Percentiles rank a stretch among this genome's conserved stretches.
Conservation (phyloP, 495 filamentous ascomycete genomes). For the Xylaria longipes region DNA sequence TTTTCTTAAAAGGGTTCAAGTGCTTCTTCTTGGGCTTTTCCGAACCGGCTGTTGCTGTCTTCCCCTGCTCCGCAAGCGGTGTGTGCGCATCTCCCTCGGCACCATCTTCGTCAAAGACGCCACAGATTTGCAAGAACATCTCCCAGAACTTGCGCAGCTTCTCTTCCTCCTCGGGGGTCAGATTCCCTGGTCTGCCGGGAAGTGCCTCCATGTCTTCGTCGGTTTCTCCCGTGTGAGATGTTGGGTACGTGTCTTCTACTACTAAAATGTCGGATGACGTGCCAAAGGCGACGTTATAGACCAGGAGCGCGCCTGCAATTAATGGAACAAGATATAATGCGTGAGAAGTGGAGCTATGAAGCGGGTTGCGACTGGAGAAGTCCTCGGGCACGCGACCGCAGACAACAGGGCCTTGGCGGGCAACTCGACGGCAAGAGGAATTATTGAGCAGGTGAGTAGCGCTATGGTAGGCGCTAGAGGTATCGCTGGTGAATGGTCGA, state of each 20-base stretch:
- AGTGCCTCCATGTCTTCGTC: slow-evolving; percentile 51
- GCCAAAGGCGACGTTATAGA: slow-evolving; percentile 14
- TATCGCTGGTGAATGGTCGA: slow-evolving; percentile 6
- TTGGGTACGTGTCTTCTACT: background rate
- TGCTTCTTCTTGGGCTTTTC: slow-evolving; percentile 73
- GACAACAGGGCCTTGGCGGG: background rate
- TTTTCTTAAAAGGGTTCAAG: slow-evolving; percentile 66
- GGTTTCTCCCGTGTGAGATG: background rate
- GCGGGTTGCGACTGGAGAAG: slow-evolving; percentile 7
- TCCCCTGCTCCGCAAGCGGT: slow-evolving; percentile 31
- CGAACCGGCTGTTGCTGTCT: slow-evolving; percentile 35
- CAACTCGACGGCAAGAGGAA: background rate
- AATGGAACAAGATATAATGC: slow-evolving; percentile 17
- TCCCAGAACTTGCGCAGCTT: slow-evolving; percentile 91
- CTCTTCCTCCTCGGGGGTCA: slow-evolving; percentile 85
- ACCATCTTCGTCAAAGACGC: slow-evolving; percentile 56
- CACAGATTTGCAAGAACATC: slow-evolving; percentile 78
- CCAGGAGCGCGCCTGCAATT: slow-evolving; percentile 12
- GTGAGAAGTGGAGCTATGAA: slow-evolving; percentile 20
- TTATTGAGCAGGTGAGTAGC: background rate
- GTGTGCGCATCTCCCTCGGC: slow-evolving; percentile 35
- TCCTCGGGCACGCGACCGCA: background rate
- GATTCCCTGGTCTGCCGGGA: slow-evolving; percentile 82
- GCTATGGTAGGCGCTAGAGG: background rate
- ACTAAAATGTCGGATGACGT: background rate